phyloP scores from a whole-genome alignment of 1,284 basidiomycete genomes.

The Sutorius eximius region DNA sequence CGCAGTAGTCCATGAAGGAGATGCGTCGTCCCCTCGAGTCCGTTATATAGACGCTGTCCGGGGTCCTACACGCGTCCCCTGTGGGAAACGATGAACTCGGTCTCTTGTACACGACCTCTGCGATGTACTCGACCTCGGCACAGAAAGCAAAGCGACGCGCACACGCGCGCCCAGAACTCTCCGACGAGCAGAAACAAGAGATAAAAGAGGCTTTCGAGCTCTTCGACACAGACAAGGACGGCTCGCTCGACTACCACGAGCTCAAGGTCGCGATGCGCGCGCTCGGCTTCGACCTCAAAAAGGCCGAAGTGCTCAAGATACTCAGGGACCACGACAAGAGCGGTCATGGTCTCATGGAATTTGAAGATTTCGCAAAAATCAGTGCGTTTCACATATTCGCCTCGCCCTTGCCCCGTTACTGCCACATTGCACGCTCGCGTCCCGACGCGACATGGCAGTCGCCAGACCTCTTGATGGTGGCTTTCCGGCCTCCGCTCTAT shows the following conservation, averaged over 20 bases:
- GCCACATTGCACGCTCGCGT: not conserved
- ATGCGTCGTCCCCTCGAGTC: too few species aligned
- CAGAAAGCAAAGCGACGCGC: constrained; percentile 73
- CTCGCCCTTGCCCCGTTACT: not conserved
- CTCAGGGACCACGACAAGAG: constrained; percentile 91
- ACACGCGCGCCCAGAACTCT: constrained; percentile 75
- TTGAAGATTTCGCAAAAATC: constrained; percentile 92
- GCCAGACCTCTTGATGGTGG: not conserved
- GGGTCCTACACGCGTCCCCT: constrained; percentile 31
- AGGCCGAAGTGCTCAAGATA: constrained; percentile 95
- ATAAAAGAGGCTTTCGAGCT: constrained; percentile 99
- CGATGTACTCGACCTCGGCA: constrained; percentile 72
- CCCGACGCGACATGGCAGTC: constrained; percentile 5
- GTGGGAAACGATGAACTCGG: not conserved
- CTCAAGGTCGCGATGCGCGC: constrained; percentile 99
- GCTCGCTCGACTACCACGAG: constrained; percentile 96
- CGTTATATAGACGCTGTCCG: constrained; percentile 6
- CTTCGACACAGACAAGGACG: constrained; percentile 99
- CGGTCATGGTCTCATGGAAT: constrained; percentile 90
- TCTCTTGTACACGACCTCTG: not conserved
- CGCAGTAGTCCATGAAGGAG: constrained; percentile 16
- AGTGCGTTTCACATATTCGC: constrained; percentile 46
- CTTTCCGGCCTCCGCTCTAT: not conserved
- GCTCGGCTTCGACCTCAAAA: constrained; percentile 96
- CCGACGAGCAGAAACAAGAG: constrained; percentile 95